Evolutionary conservation across 805 yeast genomes (phyloP).

Genomic region (Kregervanrija delftensis): DNA sequence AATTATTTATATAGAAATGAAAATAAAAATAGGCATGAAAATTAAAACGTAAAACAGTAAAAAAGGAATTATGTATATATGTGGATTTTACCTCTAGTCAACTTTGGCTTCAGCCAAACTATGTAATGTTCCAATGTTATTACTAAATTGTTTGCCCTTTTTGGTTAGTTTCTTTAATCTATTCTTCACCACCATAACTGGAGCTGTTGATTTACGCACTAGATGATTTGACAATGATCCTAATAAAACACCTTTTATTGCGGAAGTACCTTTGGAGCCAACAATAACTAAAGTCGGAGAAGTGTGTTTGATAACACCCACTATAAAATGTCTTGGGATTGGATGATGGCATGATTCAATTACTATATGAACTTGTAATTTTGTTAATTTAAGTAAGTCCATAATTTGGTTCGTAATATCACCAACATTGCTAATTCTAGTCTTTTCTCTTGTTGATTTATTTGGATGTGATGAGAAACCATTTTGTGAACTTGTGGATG

Average conservation of each 20-base stretch:
- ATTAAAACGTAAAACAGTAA: background rate
- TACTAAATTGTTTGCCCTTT: conserved; percentile 45
- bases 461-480: conserved; percentile 1
- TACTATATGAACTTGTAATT: conserved; percentile 66
- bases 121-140: conserved; percentile 46
- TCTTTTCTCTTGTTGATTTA: conserved; percentile 27
- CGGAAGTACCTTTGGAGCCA: conserved; percentile 69
- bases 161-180: conserved; percentile 64
- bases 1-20: background rate
- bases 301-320: conserved; percentile 62
- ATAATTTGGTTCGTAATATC: conserved; percentile 33
- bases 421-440: conserved; percentile 37
- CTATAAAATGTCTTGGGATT: conserved; percentile 62
- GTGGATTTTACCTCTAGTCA: conserved; percentile 20
- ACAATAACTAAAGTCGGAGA: conserved; percentile 70
- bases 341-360: conserved; percentile 72
- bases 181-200: conserved; percentile 75
- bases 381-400: conserved; percentile 52
- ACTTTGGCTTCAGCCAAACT: conserved; percentile 35
- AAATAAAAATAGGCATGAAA: background rate
- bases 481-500: conserved; percentile 13
- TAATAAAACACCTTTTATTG: conserved; percentile 64
- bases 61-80: background rate
- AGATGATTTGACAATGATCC: conserved; percentile 70
- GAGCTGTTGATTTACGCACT: conserved; percentile 64